Evolutionary conservation across 306 rosid genomes (phyloP).

Genomic region (Mimosa pudica): DNA sequence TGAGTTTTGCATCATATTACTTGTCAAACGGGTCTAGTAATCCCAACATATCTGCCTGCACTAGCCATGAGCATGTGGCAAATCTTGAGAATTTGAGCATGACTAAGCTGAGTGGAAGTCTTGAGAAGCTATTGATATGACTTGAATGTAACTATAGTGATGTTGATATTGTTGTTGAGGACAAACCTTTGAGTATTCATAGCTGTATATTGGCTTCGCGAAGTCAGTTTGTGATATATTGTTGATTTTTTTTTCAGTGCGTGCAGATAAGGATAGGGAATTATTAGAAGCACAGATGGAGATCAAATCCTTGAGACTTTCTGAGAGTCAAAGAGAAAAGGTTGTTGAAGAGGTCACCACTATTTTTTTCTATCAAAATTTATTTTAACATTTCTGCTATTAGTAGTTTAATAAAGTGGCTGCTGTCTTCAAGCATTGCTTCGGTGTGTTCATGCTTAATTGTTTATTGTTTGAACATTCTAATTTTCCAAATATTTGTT

Average conservation of each 20-base stretch:
- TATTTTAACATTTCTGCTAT: not conserved
- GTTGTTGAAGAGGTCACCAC: slow-evolving; percentile 92
- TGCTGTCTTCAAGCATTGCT: too few species aligned
- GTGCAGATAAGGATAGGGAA: slow-evolving; percentile 95
- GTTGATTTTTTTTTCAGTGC: slow-evolving; percentile 26
- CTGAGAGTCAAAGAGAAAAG: slow-evolving; percentile 92
- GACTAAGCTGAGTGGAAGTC: slow-evolving; percentile 71
- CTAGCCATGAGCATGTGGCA: slow-evolving; percentile 45
- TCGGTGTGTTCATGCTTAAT: too few species aligned
- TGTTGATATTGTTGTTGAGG: slow-evolving; percentile 78
- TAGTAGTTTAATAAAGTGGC: too few species aligned
- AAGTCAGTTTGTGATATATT: slow-evolving; percentile 45
- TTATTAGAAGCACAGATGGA: slow-evolving; percentile 89
- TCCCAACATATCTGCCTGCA: slow-evolving; percentile 48
- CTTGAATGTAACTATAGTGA: slow-evolving; percentile 69
- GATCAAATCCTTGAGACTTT: slow-evolving; percentile 88
- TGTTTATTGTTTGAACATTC: too few species aligned
- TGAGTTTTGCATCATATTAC: slow-evolving; percentile 77
- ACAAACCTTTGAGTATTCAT: slow-evolving; percentile 60
- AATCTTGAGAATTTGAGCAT: slow-evolving; percentile 64
- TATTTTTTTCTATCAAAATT: slow-evolving; percentile 21
- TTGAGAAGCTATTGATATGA: slow-evolving; percentile 72
- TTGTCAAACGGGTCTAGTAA: slow-evolving; percentile 68
- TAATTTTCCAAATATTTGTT: too few species aligned
- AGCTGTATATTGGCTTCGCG: slow-evolving; percentile 79